These are phyloP conservation scores for Naganishia cerealis DNA, from an alignment of 1,284 basidiomycete genomes.

Conservation along the genomic window DNA sequence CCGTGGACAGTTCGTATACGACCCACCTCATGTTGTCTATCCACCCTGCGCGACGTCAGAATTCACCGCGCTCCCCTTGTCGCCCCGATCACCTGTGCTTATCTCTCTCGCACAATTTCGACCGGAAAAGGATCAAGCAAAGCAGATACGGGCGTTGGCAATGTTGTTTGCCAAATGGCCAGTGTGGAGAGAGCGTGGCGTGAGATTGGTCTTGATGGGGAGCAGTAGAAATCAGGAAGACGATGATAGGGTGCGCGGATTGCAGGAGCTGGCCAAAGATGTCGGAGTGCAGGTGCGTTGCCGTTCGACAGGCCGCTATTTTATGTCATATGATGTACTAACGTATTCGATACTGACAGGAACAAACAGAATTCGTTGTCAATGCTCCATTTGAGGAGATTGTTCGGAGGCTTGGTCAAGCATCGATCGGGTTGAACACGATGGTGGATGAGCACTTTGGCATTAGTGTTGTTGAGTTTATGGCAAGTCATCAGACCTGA, in stretches of 20 bases:
- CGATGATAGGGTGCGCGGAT: conserved; percentile 64
- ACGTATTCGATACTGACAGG: conserved; percentile 52
- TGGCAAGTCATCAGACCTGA: conserved; percentile 62
- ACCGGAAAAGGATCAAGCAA: conserved; percentile 93
- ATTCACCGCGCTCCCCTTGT: conserved; percentile 65
- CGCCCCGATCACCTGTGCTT: conserved; percentile 65
- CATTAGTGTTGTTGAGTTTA: conserved; percentile 96
- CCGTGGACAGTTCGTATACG: conserved; percentile 7
- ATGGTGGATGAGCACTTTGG: conserved; percentile 99
- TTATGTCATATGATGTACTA: neutral
- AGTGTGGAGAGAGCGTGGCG: conserved; percentile 52
- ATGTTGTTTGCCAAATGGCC: conserved; percentile 65
- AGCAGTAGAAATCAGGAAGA: conserved; percentile 78
- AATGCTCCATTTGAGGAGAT: conserved; percentile 78
- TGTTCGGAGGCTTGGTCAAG: conserved; percentile 66
- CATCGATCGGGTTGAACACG: conserved; percentile 85
- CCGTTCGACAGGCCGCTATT: neutral
- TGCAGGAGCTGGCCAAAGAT: conserved; percentile 64
- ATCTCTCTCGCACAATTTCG: conserved; percentile 89
- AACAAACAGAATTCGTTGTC: conserved; percentile 72
- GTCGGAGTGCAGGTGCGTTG: conserved; percentile 65
- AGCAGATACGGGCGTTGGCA: conserved; percentile 73
- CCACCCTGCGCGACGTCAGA: conserved; percentile 87
- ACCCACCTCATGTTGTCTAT: conserved; percentile 64
- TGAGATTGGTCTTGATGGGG: conserved; percentile 61